Conservation (phyloP, 257 asterid species). For the Salvia rosmarinus region DNA sequence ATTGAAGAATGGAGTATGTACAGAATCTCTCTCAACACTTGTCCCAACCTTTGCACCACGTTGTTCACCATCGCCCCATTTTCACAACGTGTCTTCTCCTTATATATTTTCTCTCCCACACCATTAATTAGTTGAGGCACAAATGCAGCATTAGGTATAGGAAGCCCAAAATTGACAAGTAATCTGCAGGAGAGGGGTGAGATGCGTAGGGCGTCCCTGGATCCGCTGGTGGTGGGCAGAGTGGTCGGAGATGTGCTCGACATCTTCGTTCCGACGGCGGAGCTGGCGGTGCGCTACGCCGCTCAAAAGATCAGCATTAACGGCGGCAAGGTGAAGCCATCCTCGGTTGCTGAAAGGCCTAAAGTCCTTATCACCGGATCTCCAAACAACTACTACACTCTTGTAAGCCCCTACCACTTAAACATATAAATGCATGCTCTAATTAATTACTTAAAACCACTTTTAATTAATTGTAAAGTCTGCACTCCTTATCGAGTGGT, state of each 20-base stretch:
- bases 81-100: conserved; percentile 33
- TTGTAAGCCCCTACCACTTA: conserved; percentile 35
- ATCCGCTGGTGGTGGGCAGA: conserved; percentile 53
- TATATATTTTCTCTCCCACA: neutral
- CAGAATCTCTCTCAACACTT: neutral
- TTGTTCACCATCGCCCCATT: conserved; percentile 3
- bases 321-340: conserved; percentile 45
- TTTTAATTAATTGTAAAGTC: too few species aligned
- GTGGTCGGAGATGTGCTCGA: conserved; percentile 63
- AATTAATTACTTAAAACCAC: neutral
- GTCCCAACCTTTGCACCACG: conserved; percentile 17
- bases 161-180: too few species aligned
- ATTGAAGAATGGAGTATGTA: neutral
- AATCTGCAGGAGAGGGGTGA: neutral
- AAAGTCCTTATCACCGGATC: conserved; percentile 38
- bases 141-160: too few species aligned
- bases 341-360: conserved; percentile 45
- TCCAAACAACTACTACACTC: conserved; percentile 46
- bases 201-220: conserved; percentile 44
- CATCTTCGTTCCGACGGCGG: conserved; percentile 54
- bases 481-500: too few species aligned
- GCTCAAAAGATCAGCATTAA: conserved; percentile 31
- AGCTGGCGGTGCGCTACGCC: conserved; percentile 43
- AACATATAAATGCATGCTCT: neutral
- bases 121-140: neutral